Percentiles rank a stretch among this genome's conserved stretches.
Evolutionary conservation across 2,329 filamentous ascomycete species (phyloP).

Genomic region (Penicillium freii): DNA sequence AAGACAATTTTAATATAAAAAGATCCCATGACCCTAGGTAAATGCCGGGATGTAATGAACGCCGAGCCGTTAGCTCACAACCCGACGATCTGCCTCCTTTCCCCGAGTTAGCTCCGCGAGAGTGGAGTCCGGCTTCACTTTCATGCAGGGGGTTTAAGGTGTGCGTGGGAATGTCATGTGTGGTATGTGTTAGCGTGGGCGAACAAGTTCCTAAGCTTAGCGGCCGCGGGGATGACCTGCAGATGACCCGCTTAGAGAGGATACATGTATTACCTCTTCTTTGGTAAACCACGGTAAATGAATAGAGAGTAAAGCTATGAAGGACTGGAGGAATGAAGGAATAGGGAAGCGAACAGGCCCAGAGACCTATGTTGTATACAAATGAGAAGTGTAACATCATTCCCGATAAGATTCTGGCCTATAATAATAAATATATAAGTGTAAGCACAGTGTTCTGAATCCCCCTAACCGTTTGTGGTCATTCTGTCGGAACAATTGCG

Average conservation of each 20-base stretch:
- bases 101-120: background rate
- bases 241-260: background rate
- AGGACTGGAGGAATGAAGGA: background rate
- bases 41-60: background rate
- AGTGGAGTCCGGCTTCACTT: background rate
- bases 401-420: background rate
- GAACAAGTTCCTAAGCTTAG: background rate
- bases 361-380: slow-evolving; percentile 6
- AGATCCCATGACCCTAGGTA: background rate
- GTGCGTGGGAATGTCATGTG: background rate
- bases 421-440: background rate
- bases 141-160: background rate
- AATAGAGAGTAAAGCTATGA: background rate
- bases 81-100: background rate
- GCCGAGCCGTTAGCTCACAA: background rate
- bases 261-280: background rate
- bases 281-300: background rate
- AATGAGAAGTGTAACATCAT: slow-evolving; percentile 12
- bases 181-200: background rate
- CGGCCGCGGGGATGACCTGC: background rate
- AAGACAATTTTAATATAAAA: background rate
- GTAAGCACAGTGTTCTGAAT: background rate
- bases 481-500: slow-evolving; percentile 11
- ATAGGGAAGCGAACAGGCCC: background rate
- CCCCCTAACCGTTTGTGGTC: background rate